Base-by-base conservation (phyloP, 352 stramenopile genomes). In the Phytophthora brassicae region DNA sequence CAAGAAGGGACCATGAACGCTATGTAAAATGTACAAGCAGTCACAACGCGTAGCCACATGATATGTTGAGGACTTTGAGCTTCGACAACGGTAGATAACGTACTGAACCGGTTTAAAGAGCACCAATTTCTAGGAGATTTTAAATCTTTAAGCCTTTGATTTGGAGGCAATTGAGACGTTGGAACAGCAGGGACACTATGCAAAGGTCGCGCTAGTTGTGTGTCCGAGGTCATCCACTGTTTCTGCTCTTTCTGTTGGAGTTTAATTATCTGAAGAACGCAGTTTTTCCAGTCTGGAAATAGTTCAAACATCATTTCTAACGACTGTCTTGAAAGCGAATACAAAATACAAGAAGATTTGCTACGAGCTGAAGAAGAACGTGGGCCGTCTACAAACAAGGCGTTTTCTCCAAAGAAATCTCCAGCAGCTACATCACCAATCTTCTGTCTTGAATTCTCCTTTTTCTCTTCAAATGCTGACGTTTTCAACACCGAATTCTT, bases 341-440 rank as follows among this genome's bases (percentile, higher is more conserved):
- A 86, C 0, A 86, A 48, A 19, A 83, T 84, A 22, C 75, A 84
- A 9, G 77, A 86, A 2, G 77, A 77, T 26, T 74, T 80, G 22
- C 70, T 62, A 7, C 68, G 65, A 11, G 84, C 70, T 12, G 56
- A 75, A 0, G 54, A 71, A 6, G 66, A 70, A 14, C 77, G 72
- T 14, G 67, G 77, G 9, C 47, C 36, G 38, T 86, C 68, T 6
- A 64, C 77, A 31, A 84, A 80, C 19, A 86, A 48, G 3, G 72
- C 77, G 8, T 72, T 68, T 50, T 86, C 75, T 0, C 75, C 77
- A 56, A 86, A 86, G 60, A 81, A 84, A 50, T 67, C 73, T 3
- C 75, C 77, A 0, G 64, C 66, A 5, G 44, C 56, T 20, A 86
- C 64, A 31, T 86, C 66, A 13, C 66, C 68, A 8, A 84, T 52